Conservation (phyloP, 1,284 basidiomycete genomes). For the Chalciporus sp. region DNA sequence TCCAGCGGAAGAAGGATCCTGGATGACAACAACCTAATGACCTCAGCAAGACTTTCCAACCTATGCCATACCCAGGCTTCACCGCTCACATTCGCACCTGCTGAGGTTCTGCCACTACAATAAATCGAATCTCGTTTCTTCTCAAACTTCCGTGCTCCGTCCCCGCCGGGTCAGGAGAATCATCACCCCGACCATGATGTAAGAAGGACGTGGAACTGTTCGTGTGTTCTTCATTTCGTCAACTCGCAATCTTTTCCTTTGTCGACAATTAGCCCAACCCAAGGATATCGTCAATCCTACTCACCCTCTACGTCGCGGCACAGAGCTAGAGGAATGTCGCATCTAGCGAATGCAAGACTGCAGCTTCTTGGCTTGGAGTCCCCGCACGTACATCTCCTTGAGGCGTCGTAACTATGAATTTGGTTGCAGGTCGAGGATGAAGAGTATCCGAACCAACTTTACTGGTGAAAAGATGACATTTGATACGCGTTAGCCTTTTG, state of each 20-base stretch:
- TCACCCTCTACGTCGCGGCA: not conserved
- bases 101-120: no score
- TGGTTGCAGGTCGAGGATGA: not conserved
- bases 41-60: no score
- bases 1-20: no score
- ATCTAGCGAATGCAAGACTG: not conserved
- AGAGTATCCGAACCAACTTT: not conserved
- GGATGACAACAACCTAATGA: no score
- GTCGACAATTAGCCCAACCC: not conserved
- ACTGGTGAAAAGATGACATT: not conserved
- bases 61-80: no score
- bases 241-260: not conserved
- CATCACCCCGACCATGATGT: not conserved
- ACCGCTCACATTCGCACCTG: no score
- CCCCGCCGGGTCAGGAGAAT: not conserved
- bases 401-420: not conserved
- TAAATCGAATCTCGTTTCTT: no score
- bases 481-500: not conserved
- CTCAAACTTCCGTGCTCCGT: no score
- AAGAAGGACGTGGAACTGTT: not conserved
- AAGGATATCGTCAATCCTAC: no score
- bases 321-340: not conserved
- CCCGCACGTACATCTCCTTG: not conserved
- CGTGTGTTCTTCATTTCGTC: no score
- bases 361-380: not conserved